Evolutionary conservation across 2,329 filamentous ascomycete species (phyloP), one percentile per base, ranked within the genome.

Genomic region (Neospermospora avenae): DNA sequence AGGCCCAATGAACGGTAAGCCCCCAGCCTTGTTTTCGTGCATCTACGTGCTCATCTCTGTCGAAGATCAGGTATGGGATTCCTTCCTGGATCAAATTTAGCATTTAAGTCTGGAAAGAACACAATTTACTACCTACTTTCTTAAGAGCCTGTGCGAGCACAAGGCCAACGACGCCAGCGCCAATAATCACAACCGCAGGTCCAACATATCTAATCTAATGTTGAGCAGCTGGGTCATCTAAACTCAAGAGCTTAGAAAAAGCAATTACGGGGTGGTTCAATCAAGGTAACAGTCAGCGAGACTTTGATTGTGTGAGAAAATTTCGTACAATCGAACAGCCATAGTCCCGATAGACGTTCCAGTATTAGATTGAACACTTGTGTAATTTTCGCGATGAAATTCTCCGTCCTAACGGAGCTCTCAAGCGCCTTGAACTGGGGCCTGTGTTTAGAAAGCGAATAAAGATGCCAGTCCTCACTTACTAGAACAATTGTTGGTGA

Each of bases 1-100:
- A 76, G 4, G 81, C 82, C 84, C 84, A 88, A 68, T 87, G 83
- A 59, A 88, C 74, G 0, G 84, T 87, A 59, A 88, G 74, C 3
- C 84, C 85, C 86, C 84, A 88, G 63, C 85, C 84, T 3, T 77
- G 74, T 20, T 74, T 80, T 34, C 78, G 80, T 28, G 77, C 77
- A 59, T 71, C 74, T 44, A 81, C 74, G 42, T 80, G 76, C 4
- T 68, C 59, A 63, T 84, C 81, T 44, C 81, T 81, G 71, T 87
- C 84, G 67, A 81, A 85, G 45, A 86, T 78, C 39, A 70, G 74
- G 70, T 83, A 85, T 0, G 78, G 76, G n/a, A 82, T 52, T 18
- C 28, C 52, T 35, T 60, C 48, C 58, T 64, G 16, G 8, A 20
- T n/a, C 6, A 4, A 13, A 16, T 1, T 37, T 28, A 56, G 54